Conservation (phyloP, 2,329 filamentous ascomycete species). For the Fusarium concolor region DNA sequence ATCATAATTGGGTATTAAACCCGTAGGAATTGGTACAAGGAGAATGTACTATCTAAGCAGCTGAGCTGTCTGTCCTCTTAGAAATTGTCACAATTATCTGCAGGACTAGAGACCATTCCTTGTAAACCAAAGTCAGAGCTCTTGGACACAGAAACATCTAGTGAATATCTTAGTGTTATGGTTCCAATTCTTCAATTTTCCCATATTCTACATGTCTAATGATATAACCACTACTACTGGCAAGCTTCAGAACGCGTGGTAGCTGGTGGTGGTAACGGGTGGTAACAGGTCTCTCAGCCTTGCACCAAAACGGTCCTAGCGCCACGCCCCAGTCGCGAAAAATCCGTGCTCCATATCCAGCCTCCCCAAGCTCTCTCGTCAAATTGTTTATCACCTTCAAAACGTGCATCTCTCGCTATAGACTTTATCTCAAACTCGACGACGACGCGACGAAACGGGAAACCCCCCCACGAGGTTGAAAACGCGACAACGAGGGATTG, state of each 20-base stretch:
- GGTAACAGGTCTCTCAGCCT: conserved; percentile 44
- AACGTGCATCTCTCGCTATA: conserved; percentile 37
- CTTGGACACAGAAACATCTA: no score
- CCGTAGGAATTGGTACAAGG: neutral
- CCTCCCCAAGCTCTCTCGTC: conserved; percentile 50
- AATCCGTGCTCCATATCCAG: conserved; percentile 52
- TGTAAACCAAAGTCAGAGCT: no score
- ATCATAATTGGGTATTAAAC: no score
- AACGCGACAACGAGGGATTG: conserved; percentile 31
- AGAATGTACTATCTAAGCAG: neutral
- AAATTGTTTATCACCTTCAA: conserved; percentile 48
- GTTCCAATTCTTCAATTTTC: no score
- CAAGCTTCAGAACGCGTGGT: conserved; percentile 34
- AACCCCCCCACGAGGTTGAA: conserved; percentile 11
- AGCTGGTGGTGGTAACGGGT: conserved; percentile 17
- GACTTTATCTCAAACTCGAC: conserved; percentile 32
- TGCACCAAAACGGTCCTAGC: conserved; percentile 52
- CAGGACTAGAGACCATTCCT: neutral
- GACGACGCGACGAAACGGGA: conserved; percentile 41
- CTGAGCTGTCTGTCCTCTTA: neutral
- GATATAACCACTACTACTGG: no score
- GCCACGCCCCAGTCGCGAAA: conserved; percentile 51
- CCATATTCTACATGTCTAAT: no score
- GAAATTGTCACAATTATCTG: neutral
- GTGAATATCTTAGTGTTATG: neutral